A percentile compares a stretch with the other conserved stretches of the same genome.
Conservation (phyloP, 2,329 filamentous ascomycete genomes). For the Aspergillus sp. region DNA sequence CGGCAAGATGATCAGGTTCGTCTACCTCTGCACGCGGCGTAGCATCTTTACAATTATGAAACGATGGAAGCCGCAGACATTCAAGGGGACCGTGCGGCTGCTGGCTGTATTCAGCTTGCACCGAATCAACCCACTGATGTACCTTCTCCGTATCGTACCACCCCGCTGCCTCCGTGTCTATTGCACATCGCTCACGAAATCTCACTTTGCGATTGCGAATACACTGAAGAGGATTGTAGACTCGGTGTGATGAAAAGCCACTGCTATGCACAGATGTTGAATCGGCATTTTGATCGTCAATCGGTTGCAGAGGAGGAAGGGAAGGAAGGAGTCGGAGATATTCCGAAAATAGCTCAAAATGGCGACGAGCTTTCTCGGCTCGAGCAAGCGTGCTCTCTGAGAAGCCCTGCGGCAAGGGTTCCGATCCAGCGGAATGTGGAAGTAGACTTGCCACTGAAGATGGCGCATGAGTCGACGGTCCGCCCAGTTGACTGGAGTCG, state of each 20-base stretch:
- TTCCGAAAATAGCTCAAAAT: constrained; percentile 82
- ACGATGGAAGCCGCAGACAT: constrained; percentile 47
- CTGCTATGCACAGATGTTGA: constrained; percentile 30
- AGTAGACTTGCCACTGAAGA: constrained; percentile 31
- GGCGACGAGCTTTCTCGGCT: constrained; percentile 78
- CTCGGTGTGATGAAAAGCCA: constrained; percentile 58
- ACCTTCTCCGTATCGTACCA: constrained; percentile 75
- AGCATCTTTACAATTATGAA: constrained; percentile 31
- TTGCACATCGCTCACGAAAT: constrained; percentile 71
- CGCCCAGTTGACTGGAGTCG: constrained; percentile 11
- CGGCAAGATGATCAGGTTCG: constrained; percentile 28
- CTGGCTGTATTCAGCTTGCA: constrained; percentile 54
- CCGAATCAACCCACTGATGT: constrained; percentile 72
- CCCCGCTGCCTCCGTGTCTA: constrained; percentile 73
- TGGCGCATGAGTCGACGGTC: constrained; percentile 14
- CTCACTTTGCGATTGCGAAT: constrained; percentile 87
- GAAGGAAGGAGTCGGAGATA: constrained; percentile 78
- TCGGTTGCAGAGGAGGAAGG: constrained; percentile 62
- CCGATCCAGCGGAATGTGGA: constrained; percentile 31
- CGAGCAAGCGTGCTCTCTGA: constrained; percentile 78
- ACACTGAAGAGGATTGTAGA: constrained; percentile 89
- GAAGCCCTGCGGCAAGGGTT: constrained; percentile 53
- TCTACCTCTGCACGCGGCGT: constrained; percentile 20
- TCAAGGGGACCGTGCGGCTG: constrained; percentile 50
- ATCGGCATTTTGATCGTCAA: constrained; percentile 15